phyloP scores from a whole-genome alignment of 1,139 yeast species.

The Suhomyces panamericanus region DNA sequence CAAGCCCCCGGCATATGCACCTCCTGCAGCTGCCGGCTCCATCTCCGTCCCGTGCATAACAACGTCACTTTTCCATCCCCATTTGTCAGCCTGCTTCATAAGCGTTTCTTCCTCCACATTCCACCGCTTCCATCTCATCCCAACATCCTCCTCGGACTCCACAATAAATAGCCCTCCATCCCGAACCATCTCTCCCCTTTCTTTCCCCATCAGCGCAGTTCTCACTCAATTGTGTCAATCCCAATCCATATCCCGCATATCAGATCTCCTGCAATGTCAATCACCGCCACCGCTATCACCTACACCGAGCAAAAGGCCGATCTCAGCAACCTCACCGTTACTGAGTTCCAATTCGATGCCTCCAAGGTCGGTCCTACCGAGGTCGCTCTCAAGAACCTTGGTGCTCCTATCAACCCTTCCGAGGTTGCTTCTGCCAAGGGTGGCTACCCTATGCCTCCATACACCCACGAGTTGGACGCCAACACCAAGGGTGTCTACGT shows the following conservation, averaged over 20 bases:
- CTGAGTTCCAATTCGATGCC: constrained; percentile 14
- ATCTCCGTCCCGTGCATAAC: not conserved
- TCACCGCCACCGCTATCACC: constrained; percentile 28
- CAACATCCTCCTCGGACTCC: too few species aligned
- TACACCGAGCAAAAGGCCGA: constrained; percentile 22
- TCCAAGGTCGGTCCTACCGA: constrained; percentile 16
- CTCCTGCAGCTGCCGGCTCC: not conserved
- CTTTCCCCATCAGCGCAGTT: too few species aligned
- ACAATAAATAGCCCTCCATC: not conserved
- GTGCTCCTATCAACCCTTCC: constrained; percentile 37
- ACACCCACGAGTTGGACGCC: constrained; percentile 29
- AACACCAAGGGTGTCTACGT: constrained; percentile 33
- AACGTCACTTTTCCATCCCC: too few species aligned
- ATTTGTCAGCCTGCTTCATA: too few species aligned
- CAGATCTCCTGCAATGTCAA: constrained; percentile 3
- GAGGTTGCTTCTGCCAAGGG: constrained; percentile 46
- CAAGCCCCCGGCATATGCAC: not conserved
- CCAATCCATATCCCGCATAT: too few species aligned
- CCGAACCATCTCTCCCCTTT: not conserved
- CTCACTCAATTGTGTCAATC: not conserved
- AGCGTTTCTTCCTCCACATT: not conserved
- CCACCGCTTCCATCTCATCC: not conserved
- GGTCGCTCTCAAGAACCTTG: constrained; percentile 20
- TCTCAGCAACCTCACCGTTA: constrained; percentile 15
- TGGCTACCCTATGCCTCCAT: constrained; percentile 42